phyloP scores from a whole-genome alignment of 2,329 filamentous ascomycete genomes.

The Ophiostoma quercus region DNA sequence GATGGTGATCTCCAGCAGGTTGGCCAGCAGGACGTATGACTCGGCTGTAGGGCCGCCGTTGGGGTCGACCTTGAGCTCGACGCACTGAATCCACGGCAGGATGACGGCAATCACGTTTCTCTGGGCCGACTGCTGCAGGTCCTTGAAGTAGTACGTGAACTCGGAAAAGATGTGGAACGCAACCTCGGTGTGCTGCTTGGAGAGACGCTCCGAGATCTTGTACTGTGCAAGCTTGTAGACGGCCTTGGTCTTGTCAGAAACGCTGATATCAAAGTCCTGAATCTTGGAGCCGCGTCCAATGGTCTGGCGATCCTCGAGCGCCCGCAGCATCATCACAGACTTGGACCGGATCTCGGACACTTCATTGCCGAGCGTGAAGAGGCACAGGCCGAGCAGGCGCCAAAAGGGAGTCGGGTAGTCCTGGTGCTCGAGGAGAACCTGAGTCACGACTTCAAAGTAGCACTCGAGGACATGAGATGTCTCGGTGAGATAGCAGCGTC shows the following conservation, averaged over 20 bases:
- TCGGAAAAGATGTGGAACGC: constrained; percentile 95
- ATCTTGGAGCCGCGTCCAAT: constrained; percentile 70
- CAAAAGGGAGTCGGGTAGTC: constrained; percentile 82
- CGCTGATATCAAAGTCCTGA: constrained; percentile 96
- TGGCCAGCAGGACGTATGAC: constrained; percentile 91
- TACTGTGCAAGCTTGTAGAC: constrained; percentile 98
- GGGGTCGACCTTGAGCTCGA: constrained; percentile 86
- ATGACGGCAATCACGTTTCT: constrained; percentile 92
- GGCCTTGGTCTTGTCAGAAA: constrained; percentile 95
- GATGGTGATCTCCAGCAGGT: constrained; percentile 93
- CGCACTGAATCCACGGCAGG: constrained; percentile 90
- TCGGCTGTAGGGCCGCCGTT: constrained; percentile 84
- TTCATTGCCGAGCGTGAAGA: constrained; percentile 90
- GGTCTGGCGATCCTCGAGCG: constrained; percentile 74
- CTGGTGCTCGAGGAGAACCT: constrained; percentile 77
- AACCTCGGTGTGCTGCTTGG: constrained; percentile 80
- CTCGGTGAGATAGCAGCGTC: constrained; percentile 81
- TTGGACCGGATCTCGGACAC: constrained; percentile 84
- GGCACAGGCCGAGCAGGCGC: constrained; percentile 79
- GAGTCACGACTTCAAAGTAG: constrained; percentile 88
- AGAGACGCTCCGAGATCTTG: constrained; percentile 85
- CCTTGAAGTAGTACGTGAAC: constrained; percentile 89
- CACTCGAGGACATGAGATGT: constrained; percentile 80
- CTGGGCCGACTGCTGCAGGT: constrained; percentile 74
- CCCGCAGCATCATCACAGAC: constrained; percentile 73